These are phyloP conservation scores for Arabis hirsuta DNA, from an alignment of 345 rosid species.

Conservation along the genomic window DNA sequence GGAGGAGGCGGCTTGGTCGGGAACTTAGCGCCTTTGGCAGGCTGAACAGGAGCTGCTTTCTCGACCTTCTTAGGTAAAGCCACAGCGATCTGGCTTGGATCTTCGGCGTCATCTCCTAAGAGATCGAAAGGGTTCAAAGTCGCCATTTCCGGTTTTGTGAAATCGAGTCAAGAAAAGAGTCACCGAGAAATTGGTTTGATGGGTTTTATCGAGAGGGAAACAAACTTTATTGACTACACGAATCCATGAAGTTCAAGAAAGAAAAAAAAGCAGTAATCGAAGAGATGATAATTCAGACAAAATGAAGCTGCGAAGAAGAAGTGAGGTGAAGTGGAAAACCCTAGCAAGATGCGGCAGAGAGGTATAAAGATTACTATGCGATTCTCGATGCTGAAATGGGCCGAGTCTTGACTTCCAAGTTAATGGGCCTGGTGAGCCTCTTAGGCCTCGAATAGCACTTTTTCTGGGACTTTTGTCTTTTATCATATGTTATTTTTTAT, in stretches of 20 bases:
- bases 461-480: too few species aligned
- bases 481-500: too few species aligned
- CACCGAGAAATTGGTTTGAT: background rate
- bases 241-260: conserved; percentile 12
- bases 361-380: background rate
- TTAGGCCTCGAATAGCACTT: too few species aligned
- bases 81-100: conserved; percentile 64
- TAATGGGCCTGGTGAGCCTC: too few species aligned
- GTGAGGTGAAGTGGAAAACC: conserved; percentile 10
- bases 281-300: background rate
- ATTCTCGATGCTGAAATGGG: too few species aligned
- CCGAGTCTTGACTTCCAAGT: too few species aligned
- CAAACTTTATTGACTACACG: conserved; percentile 29
- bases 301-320: background rate
- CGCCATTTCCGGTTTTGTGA: conserved; percentile 56
- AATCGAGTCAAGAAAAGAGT: background rate
- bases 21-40: conserved; percentile 60
- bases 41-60: conserved; percentile 47
- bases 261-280: background rate
- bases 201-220: conserved; percentile 4
- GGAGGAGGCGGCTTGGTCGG: conserved; percentile 79
- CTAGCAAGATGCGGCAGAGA: conserved; percentile 30
- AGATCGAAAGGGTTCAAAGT: conserved; percentile 81
- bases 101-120: conserved; percentile 77
- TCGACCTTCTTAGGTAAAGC: conserved; percentile 48